Conservation (phyloP, 768 basidiomycete genomes). For the Tylopilus balloui region DNA sequence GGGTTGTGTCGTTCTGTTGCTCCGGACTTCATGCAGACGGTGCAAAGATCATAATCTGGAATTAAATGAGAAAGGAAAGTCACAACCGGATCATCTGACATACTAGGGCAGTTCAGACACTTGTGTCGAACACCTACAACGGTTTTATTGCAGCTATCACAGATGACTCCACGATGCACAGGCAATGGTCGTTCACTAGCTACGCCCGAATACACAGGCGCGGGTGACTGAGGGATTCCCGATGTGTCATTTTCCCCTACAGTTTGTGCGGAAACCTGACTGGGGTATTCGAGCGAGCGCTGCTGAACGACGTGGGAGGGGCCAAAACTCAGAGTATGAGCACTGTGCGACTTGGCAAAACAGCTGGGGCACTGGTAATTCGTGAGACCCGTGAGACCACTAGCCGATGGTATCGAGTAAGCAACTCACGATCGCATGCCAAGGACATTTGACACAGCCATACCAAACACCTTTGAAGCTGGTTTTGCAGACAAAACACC, state of each 20-base stretch:
- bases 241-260: not conserved
- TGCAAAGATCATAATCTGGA: conserved; percentile 71
- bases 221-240: not conserved
- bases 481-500: conserved; percentile 32
- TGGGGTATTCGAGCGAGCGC: not conserved
- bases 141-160: conserved; percentile 56
- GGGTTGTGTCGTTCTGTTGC: conserved; percentile 51
- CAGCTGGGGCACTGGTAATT: conserved; percentile 23
- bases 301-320: conserved; percentile 28
- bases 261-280: not conserved
- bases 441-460: conserved; percentile 30
- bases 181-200: not conserved
- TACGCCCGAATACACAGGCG: not conserved
- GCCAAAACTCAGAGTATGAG: conserved; percentile 31
- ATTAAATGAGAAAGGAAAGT: conserved; percentile 1
- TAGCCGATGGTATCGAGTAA: not conserved
- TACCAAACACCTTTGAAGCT: conserved; percentile 26
- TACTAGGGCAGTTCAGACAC: conserved; percentile 73
- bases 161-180: conserved; percentile 55
- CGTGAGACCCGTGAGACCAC: conserved; percentile 7
- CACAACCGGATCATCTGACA: conserved; percentile 12
- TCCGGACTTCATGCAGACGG: conserved; percentile 48
- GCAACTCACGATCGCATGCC: conserved; percentile 29
- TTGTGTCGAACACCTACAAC: conserved; percentile 72
- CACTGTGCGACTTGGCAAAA: conserved; percentile 25